Percentiles rank a stretch among this genome's conserved stretches.
Conservation (phyloP, 2,329 filamentous ascomycete genomes). For the Penicillium sp. region DNA sequence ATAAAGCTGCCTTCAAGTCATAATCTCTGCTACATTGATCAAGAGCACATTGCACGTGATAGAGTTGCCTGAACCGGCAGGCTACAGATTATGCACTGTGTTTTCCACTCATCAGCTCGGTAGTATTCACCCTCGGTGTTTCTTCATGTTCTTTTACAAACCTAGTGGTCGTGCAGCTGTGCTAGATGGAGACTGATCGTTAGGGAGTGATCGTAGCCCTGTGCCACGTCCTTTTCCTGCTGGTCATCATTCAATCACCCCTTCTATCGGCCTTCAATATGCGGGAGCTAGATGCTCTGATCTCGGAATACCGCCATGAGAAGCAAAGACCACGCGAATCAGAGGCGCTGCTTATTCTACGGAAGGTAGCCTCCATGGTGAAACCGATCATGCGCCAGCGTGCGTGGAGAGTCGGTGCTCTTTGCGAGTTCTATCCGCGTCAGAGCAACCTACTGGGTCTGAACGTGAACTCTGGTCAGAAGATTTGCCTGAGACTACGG, state of each 20-base stretch:
- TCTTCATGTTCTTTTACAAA: neutral
- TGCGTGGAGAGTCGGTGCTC: conserved; percentile 68
- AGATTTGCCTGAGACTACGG: conserved; percentile 76
- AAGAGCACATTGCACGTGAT: too few species aligned
- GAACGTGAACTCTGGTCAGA: conserved; percentile 69
- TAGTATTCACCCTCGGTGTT: too few species aligned
- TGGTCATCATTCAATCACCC: too few species aligned
- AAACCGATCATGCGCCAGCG: conserved; percentile 92
- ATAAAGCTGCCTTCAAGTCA: too few species aligned
- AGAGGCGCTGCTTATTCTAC: conserved; percentile 58
- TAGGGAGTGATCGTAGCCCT: too few species aligned
- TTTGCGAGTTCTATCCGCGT: conserved; percentile 79
- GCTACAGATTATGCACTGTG: neutral
- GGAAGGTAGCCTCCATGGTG: conserved; percentile 77
- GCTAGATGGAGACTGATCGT: too few species aligned
- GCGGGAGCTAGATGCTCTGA: conserved; percentile 45
- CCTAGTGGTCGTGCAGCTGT: too few species aligned
- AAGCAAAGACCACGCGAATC: conserved; percentile 44
- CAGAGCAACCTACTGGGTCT: conserved; percentile 70
- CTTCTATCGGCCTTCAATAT: conserved; percentile 23
- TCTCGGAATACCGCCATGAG: conserved; percentile 51
- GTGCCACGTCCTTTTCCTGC: too few species aligned
- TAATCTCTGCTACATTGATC: too few species aligned
- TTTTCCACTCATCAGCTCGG: too few species aligned
- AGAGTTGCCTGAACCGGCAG: too few species aligned